These are phyloP conservation scores for Novymonas esmeraldas DNA, from an alignment of 208 protist species.

Conservation along the genomic window DNA sequence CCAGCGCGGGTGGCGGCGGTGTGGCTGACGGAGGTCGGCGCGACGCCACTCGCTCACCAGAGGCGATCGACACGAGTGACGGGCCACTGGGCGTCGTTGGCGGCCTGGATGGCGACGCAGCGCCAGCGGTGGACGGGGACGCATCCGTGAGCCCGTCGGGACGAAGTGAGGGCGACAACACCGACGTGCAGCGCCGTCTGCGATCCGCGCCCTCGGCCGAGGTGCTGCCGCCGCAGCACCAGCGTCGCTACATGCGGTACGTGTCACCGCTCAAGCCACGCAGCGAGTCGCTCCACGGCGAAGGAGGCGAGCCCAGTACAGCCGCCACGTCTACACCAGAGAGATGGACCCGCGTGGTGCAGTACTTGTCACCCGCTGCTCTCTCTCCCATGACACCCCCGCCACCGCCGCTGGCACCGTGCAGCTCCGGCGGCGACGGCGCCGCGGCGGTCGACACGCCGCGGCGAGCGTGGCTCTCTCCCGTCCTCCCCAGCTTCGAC, in stretches of 20 bases:
- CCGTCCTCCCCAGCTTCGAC: too few species aligned
- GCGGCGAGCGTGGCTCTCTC: too few species aligned
- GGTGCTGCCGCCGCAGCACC: background rate
- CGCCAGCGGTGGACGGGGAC: background rate
- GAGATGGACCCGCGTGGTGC: background rate
- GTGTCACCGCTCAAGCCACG: conserved; percentile 1
- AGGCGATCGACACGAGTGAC: background rate
- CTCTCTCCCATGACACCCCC: background rate
- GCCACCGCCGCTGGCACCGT: background rate
- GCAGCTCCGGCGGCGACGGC: too few species aligned
- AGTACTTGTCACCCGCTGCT: background rate
- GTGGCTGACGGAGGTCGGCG: too few species aligned
- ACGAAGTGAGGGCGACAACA: background rate
- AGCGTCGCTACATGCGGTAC: conserved; percentile 11
- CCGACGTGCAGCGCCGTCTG: background rate
- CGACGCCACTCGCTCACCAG: background rate
- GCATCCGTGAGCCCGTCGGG: too few species aligned
- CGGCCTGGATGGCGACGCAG: background rate
- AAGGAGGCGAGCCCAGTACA: too few species aligned
- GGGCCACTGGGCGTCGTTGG: background rate
- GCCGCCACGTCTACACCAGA: background rate
- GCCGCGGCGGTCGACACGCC: too few species aligned
- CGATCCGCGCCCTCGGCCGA: background rate
- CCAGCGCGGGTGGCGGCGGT: too few species aligned
- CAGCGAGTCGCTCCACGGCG: background rate